phyloP scores from a whole-genome alignment of 805 yeast genomes.

The Komagataella pseudopastoris region DNA sequence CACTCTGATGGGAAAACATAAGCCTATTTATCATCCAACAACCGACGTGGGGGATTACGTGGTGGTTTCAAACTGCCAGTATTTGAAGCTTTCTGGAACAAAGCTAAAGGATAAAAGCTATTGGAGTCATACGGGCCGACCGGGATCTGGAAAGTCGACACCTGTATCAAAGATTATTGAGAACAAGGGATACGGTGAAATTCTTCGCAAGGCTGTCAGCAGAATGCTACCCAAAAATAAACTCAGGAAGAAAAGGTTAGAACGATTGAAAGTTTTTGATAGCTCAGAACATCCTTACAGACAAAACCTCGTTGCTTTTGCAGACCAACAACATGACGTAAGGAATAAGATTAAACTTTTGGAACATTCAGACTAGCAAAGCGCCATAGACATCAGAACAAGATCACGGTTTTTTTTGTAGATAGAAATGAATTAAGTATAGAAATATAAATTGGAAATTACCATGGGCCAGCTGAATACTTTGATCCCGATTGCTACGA shows the following conservation, averaged over 20 bases:
- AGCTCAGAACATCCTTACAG: conserved; percentile 82
- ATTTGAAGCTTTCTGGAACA: conserved; percentile 72
- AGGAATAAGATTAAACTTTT: conserved; percentile 26
- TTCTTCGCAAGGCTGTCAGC: conserved; percentile 75
- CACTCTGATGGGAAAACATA: conserved; percentile 91
- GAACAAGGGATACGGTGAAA: conserved; percentile 81
- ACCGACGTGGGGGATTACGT: conserved; percentile 94
- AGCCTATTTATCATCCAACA: conserved; percentile 71
- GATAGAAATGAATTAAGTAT: background rate
- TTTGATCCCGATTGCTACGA: too few species aligned
- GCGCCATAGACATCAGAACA: background rate
- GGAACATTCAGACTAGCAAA: conserved; percentile 5
- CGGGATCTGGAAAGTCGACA: conserved; percentile 76
- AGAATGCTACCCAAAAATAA: conserved; percentile 95
- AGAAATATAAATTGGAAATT: too few species aligned
- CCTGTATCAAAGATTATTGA: conserved; percentile 68
- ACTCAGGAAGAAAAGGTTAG: conserved; percentile 65
- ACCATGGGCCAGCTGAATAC: background rate
- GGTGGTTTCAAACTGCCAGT: conserved; percentile 86
- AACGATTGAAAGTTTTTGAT: conserved; percentile 75
- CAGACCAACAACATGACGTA: conserved; percentile 55
- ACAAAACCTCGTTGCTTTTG: conserved; percentile 72
- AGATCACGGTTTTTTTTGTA: background rate
- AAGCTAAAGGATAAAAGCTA: conserved; percentile 72
- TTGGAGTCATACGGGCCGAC: conserved; percentile 81